Evolutionary conservation across 2,329 filamentous ascomycete genomes (phyloP), one percentile per base, ranked within the genome.

Genomic region (Plenodomus tracheiphilus): DNA sequence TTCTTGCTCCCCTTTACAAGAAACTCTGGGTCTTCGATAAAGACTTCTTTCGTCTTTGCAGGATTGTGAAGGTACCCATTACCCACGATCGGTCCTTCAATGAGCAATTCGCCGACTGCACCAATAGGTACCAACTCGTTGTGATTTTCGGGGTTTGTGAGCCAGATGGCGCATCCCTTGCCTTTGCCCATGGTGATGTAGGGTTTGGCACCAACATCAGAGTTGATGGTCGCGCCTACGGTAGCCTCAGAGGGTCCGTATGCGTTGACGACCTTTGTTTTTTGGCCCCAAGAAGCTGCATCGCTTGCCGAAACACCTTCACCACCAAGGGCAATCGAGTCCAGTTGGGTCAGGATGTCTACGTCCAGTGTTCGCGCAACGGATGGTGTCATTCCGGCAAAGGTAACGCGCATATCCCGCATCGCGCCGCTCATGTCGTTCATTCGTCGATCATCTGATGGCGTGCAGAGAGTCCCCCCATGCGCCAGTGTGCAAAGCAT

Each of bases 1-100:
- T 79, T 10, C 74, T 78, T 42, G 85, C 75, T 69, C 85, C 88
- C 43, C 87, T 46, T 85, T 75, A 57, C 55, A 83, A 85, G 20
- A 64, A 85, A 87, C 37, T 74, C 64, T 0, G 79, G 75, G 20
- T 85, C 84, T 1, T 85, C 70, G 13, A 74, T 69, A 48, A 72
- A 74, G 0, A 71, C 67, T 20, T 70, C 68, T 2, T 64, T 63
- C 2, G 70, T 73, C 43, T 72, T 73, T 4, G 58, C 54, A 2
- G 65, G 64, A 43, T 73, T 70, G 41, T 70, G 66, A 17, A 73
- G 44, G 21, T 73, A 73, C 4, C 69, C 69, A 35, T 68, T 65
- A 1, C 72, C 74, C 8, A 77, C 69, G 22, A 73, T 81, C 0
- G 81, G 80, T 0, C 83, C 82, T 56, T 85, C 82, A 28, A 87